Evolutionary conservation across 306 rosid genomes (phyloP).

Genomic region (Bauhinia variegata): DNA sequence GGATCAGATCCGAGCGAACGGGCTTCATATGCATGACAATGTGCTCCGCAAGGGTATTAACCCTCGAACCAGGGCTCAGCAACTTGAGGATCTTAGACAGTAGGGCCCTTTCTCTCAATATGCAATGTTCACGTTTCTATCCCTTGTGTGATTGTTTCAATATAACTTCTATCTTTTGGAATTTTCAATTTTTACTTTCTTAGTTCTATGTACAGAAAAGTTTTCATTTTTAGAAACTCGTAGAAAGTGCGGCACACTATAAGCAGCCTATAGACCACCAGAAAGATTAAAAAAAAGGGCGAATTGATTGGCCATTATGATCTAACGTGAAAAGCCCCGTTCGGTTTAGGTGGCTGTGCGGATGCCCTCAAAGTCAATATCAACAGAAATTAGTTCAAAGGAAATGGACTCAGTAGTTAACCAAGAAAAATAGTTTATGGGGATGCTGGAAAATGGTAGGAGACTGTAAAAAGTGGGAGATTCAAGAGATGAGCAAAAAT

Average conservation of each 20-base stretch:
- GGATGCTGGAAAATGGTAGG: not conserved
- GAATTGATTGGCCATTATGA: no score
- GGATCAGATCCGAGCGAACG: slow-evolving; percentile 68
- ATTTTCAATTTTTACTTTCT: no score
- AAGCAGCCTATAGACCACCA: no score
- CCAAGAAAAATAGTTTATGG: not conserved
- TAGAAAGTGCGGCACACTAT: no score
- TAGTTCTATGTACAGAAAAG: no score
- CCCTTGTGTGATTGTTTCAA: no score
- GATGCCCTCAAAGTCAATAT: no score
- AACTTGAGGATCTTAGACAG: slow-evolving; percentile 72
- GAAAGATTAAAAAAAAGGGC: no score
- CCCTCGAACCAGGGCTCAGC: slow-evolving; percentile 79
- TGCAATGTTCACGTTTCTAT: not conserved
- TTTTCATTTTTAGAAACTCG: no score
- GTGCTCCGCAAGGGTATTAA: slow-evolving; percentile 84
- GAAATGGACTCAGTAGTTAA: not conserved
- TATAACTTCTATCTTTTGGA: no score
- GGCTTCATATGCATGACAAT: slow-evolving; percentile 74
- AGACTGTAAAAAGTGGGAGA: not conserved
- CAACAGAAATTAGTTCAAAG: not conserved
- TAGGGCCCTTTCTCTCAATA: slow-evolving; percentile 28
- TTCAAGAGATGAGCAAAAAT: not conserved
- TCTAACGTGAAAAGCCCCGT: no score
- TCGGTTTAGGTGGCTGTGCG: no score